phyloP scores from a whole-genome alignment of 1,284 basidiomycete genomes.

The Cutaneotrichosporon spelunceum region DNA sequence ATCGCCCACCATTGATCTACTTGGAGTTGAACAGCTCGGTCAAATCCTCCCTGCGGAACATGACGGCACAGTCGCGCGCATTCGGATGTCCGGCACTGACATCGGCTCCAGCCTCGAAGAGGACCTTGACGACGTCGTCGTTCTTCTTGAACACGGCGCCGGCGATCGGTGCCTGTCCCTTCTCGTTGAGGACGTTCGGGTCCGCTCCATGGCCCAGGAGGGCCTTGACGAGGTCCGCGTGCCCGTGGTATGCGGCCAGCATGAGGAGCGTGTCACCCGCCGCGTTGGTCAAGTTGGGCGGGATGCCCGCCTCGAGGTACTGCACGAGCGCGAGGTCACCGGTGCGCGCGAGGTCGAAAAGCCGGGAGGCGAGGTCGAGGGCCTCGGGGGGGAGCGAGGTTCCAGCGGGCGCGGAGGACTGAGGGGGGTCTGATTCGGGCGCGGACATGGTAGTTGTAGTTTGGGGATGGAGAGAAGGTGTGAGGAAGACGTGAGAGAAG shows the following conservation, averaged over 20 bases:
- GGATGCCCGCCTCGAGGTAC: constrained; percentile 70
- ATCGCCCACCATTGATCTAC: too few relatives aligned
- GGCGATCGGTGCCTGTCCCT: constrained; percentile 72
- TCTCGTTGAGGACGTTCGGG: constrained; percentile 68
- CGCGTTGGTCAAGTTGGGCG: constrained; percentile 71
- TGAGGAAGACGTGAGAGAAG: too few relatives aligned
- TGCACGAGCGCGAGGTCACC: constrained; percentile 59
- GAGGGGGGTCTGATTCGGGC: background rate
- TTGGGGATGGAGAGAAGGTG: background rate
- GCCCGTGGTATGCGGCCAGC: constrained; percentile 76
- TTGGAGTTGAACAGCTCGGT: constrained; percentile 12
- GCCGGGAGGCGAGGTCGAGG: constrained; percentile 65
- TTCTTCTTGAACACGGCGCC: constrained; percentile 75
- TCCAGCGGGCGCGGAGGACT: background rate
- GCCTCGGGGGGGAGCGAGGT: constrained; percentile 52
- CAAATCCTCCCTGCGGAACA: constrained; percentile 28
- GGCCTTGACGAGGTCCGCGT: constrained; percentile 58
- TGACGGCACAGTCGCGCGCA: constrained; percentile 62
- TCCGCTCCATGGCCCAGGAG: constrained; percentile 63
- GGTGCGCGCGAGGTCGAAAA: constrained; percentile 70
- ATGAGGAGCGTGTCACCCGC: constrained; percentile 77
- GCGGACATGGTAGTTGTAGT: background rate
- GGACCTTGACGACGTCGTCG: constrained; percentile 61
- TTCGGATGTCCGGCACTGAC: constrained; percentile 66
- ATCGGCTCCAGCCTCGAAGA: constrained; percentile 66